Percentiles rank a stretch among this genome's conserved stretches.
phyloP scores from a whole-genome alignment of 768 basidiomycete genomes.

The Russula sp. region DNA sequence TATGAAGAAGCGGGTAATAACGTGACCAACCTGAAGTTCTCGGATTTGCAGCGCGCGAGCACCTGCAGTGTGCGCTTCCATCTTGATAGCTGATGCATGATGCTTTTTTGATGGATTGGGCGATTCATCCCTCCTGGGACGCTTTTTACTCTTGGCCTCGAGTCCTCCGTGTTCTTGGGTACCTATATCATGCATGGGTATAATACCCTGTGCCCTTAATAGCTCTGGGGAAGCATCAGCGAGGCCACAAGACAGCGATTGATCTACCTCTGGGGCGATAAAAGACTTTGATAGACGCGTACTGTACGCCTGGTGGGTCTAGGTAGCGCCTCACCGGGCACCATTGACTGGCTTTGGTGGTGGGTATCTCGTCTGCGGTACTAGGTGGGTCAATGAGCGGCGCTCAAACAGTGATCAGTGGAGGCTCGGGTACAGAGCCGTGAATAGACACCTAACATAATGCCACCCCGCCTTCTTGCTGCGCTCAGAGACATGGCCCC shows the following conservation, averaged over 20 bases:
- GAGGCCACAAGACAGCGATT: not conserved
- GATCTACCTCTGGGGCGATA: constrained; percentile 10
- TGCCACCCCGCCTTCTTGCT: constrained; percentile 15
- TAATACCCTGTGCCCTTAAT: not conserved
- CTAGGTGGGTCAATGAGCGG: not conserved
- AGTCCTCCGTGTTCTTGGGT: not conserved
- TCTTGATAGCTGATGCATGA: not conserved
- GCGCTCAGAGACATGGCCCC: not conserved
- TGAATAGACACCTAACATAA: not conserved
- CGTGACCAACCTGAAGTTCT: not conserved
- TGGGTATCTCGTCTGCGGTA: constrained; percentile 1
- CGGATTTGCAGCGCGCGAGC: not conserved
- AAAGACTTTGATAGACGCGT: not conserved
- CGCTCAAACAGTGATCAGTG: not conserved
- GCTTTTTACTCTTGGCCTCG: not conserved
- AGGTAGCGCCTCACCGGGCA: not conserved
- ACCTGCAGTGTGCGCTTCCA: not conserved
- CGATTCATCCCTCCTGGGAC: not conserved
- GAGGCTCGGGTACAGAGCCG: not conserved
- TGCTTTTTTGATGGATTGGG: not conserved
- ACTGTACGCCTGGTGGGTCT: not conserved
- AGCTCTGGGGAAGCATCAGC: not conserved
- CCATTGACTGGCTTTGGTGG: not conserved
- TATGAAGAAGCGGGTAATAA: not conserved
- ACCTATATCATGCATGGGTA: not conserved